Evolutionary conservation across 306 rosid species (phyloP).

Genomic region (Quercus mongolica): DNA sequence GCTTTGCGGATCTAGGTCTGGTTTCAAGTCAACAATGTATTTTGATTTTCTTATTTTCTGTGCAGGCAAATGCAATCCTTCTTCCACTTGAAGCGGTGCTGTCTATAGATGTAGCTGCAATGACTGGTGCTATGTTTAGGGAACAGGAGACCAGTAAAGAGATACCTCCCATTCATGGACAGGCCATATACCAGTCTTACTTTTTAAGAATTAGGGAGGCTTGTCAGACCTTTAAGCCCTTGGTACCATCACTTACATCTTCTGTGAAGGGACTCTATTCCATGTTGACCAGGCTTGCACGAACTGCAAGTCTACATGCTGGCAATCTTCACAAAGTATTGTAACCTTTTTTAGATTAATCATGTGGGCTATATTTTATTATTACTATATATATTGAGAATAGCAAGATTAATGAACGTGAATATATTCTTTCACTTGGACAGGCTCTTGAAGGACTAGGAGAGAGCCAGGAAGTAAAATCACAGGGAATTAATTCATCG

Average conservation of each 20-base stretch:
- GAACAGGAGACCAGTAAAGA: conserved; percentile 78
- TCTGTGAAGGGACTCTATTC: conserved; percentile 86
- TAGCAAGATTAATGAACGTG: not conserved
- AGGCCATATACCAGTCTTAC: conserved; percentile 94
- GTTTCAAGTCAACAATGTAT: conserved; percentile 19
- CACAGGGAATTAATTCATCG: conserved; percentile 56
- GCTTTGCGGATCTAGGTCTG: conserved; percentile 16
- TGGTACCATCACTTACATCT: conserved; percentile 65
- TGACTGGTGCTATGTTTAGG: conserved; percentile 73
- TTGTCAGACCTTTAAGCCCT: conserved; percentile 68
- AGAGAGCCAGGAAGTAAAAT: conserved; percentile 85
- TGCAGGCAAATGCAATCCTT: conserved; percentile 76
- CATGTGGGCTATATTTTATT: conserved; percentile 1
- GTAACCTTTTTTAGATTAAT: conserved; percentile 23
- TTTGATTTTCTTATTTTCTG: conserved; percentile 30
- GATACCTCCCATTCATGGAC: conserved; percentile 87
- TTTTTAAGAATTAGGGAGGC: conserved; percentile 75
- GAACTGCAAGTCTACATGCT: conserved; percentile 92
- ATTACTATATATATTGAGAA: conserved; percentile 3
- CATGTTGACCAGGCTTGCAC: conserved; percentile 79
- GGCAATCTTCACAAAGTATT: conserved; percentile 93
- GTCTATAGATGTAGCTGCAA: conserved; percentile 90
- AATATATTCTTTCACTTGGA: conserved; percentile 18
- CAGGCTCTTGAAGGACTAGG: conserved; percentile 99
- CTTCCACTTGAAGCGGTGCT: conserved; percentile 88